Base-by-base conservation (phyloP, 2,329 filamentous ascomycete species). In the Blastomyces emzantsi region DNA sequence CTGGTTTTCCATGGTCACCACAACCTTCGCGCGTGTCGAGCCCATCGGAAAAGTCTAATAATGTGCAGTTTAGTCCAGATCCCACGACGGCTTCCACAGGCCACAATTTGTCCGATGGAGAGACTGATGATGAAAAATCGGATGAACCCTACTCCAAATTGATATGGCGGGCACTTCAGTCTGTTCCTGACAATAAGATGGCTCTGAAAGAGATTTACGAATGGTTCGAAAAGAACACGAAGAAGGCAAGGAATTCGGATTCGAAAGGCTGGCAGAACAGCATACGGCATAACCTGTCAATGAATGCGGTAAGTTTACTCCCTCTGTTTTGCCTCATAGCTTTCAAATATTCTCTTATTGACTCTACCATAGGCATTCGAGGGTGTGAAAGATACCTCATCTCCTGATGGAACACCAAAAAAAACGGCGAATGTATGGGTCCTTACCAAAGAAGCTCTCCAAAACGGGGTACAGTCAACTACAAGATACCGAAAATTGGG, bases 251-350 rank as follows among this genome's bases (percentile, higher is more conserved):
- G 61, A 82, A 82, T 56, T 73, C 76, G 22, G 81, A 80, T 8
- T 78, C 76, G 15, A 88, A 87, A 69, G 93, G 92, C 11, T 97
- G 93, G 93, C 89, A 93, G 77, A 97, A 97, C 75, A 96, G 90
- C 73, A 95, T 97, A 67, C 85, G 93, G 1, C 93, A 97, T 75
- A 97, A 97, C 69, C 80, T 97, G 8, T 96, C 91, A 58, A 97
- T 97, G 92, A 97, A 97, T 70, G 83, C 83, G 65, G 93, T 97
- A 85, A 77, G 86, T 81, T 39, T 43, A 11, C 13, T 64, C 22
- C 19, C 56, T 62, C 63, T 49, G 51, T 61, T 25, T 64, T 45
- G 63, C 58, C 66, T 61, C 11, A 63, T 9, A 25, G 2, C 5
- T 39, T 49, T 49, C 58, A 62, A 61, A 41, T 64, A 58, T 64